Percentiles rank a stretch among this genome's conserved stretches.
Conservation (phyloP, 2,329 filamentous ascomycete genomes). For the Apiospora phragmitis region DNA sequence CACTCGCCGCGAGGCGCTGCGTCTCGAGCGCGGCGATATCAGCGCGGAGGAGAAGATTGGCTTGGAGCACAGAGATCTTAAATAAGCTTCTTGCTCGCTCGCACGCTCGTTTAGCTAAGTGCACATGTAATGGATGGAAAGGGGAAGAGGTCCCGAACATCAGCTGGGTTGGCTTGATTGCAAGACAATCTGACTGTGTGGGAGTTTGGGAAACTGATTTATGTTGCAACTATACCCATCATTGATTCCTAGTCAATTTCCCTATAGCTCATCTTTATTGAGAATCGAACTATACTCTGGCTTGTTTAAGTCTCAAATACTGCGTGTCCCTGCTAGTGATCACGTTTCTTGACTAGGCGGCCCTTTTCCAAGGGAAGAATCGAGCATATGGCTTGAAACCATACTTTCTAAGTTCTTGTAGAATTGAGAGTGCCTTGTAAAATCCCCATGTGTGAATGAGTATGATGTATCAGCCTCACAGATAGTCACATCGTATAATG, state of each 20-base stretch:
- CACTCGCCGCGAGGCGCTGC: slow-evolving; percentile 30
- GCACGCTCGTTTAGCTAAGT: not conserved
- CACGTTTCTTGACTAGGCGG: not conserved
- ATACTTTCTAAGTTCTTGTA: not conserved
- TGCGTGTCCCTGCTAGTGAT: not conserved
- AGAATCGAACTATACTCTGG: not conserved
- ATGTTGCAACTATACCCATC: slow-evolving; percentile 2
- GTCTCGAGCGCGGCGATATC: slow-evolving; percentile 35
- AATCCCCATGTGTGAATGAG: not conserved
- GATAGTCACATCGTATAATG: not conserved
- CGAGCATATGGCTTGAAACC: not conserved
- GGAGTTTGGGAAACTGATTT: not conserved
- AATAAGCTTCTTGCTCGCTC: not conserved
- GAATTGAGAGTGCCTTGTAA: too few relatives aligned
- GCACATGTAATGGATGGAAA: too few relatives aligned
- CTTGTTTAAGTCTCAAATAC: not conserved
- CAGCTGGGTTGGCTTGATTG: not conserved
- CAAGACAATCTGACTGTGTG: not conserved
- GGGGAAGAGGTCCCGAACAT: not conserved
- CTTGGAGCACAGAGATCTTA: slow-evolving; percentile 24
- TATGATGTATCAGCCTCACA: not conserved
- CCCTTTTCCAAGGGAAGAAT: not conserved
- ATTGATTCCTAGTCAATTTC: slow-evolving; percentile 1
- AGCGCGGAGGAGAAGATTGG: slow-evolving; percentile 36
- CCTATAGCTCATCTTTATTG: not conserved